Evolutionary conservation across 805 yeast species (phyloP).

Genomic region (Kluyveromyces nonfermentans): DNA sequence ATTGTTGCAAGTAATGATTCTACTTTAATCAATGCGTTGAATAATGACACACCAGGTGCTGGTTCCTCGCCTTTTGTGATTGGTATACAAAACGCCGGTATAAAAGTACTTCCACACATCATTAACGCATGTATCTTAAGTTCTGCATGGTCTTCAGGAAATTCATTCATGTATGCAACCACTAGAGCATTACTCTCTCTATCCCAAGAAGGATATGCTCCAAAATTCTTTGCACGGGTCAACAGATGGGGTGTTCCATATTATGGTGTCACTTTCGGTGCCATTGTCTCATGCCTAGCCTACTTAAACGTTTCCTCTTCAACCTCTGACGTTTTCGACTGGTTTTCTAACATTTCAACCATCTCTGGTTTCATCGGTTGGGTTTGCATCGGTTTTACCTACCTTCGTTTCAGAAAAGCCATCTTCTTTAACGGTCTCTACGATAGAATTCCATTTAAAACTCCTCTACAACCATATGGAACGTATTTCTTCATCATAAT

Average conservation of each 20-base stretch:
- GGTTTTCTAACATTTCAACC: constrained; percentile 59
- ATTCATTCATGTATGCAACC: constrained; percentile 46
- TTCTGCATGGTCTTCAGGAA: constrained; percentile 43
- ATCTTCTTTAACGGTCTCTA: constrained; percentile 41
- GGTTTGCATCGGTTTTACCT: constrained; percentile 45
- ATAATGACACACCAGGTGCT: constrained; percentile 46
- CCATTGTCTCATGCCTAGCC: constrained; percentile 35
- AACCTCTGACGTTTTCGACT: constrained; percentile 46
- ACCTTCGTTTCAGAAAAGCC: constrained; percentile 58
- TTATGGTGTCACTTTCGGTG: constrained; percentile 20
- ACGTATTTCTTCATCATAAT: constrained; percentile 45
- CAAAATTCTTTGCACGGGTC: constrained; percentile 37
- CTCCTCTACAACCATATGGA: constrained; percentile 48
- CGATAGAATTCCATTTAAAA: constrained; percentile 50
- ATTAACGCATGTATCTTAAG: constrained; percentile 53
- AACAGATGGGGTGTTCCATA: constrained; percentile 50
- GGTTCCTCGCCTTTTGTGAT: constrained; percentile 60
- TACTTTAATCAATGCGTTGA: constrained; percentile 37
- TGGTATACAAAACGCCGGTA: constrained; percentile 55
- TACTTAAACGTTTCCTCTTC: constrained; percentile 47
- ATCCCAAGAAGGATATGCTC: constrained; percentile 44
- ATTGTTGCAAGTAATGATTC: constrained; percentile 47
- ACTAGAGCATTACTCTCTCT: constrained; percentile 38
- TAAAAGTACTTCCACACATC: constrained; percentile 48
- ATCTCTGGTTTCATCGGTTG: constrained; percentile 60